Evolutionary conservation across 1,284 basidiomycete species (phyloP), one percentile per base, ranked within the genome.

Genomic region (Amylostereum chailletii): DNA sequence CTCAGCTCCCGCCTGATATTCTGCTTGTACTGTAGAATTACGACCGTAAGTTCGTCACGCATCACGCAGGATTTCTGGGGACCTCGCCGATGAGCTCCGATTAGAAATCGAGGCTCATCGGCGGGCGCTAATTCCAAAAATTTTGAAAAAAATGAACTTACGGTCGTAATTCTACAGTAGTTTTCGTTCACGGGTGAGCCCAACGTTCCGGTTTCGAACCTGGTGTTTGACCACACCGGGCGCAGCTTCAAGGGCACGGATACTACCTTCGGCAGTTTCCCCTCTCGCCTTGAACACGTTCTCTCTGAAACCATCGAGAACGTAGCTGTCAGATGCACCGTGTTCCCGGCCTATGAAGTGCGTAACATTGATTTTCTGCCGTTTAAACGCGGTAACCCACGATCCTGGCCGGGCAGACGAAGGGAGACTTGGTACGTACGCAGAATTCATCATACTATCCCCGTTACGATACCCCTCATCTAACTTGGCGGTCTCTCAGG

Each of bases 311-410:
- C 76, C 1, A 66, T 83, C 19, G 60, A 64, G 4, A 65, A 76
- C 49, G 65, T 82, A 1, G 61, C 63, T 19, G 83, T 91, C 5
- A 83, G 93, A 62, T 86, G 81, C 47, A 67, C 85, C 9, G 74
- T 93, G 4, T 97, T 96, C 62, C 94, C 94, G 31, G 85, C 83
- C 2, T 97, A 96, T 60, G 90, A 96, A 72, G 91, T 88, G 51
- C 57, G 73, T 48, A 51, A 29, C 57, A 50, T 33, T 45, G 30
- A 9, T 26, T 39, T 34, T 42, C 26, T 50, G 31, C 36, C 57
- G 51, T 57, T 19, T 19, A 19, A 19, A 19, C 19, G 19, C 19
- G 19, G 19, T 19, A 19, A 19, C 19, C 38, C 56, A 26, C 55
- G 48, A 46, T 49, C 27, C 34, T n/a, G 42, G 33, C 36, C 40